A percentile compares a stretch with the other conserved stretches of the same genome.
These are phyloP conservation scores for Boletus subparvulus DNA, from an alignment of 768 basidiomycete genomes.

Conservation along the genomic window DNA sequence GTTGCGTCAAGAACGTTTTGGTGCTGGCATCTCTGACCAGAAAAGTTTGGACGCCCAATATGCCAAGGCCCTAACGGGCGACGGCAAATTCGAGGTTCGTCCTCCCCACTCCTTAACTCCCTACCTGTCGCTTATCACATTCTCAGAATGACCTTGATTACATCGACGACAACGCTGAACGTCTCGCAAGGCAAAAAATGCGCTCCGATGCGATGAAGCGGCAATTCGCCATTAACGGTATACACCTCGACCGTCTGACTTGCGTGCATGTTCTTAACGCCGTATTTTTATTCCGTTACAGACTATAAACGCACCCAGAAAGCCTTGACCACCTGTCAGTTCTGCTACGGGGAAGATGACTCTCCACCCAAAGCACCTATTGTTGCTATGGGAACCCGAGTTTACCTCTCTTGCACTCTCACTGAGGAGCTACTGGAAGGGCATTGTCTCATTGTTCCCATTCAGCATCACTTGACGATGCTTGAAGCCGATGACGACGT, in stretches of 20 bases:
- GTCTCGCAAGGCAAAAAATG: slow-evolving; percentile 91
- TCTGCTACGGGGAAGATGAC: slow-evolving; percentile 94
- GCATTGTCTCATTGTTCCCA: slow-evolving; percentile 93
- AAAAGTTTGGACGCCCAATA: slow-evolving; percentile 90
- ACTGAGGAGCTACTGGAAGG: slow-evolving; percentile 88
- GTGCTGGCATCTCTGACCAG: slow-evolving; percentile 86
- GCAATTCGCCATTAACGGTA: slow-evolving; percentile 94
- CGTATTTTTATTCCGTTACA: slow-evolving; percentile 29
- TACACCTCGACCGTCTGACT: slow-evolving; percentile 14
- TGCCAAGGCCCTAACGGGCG: slow-evolving; percentile 82
- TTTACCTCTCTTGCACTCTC: slow-evolving; percentile 86
- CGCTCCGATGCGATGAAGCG: slow-evolving; percentile 95
- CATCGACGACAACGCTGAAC: slow-evolving; percentile 95
- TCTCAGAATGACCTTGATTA: slow-evolving; percentile 84
- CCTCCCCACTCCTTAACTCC: not conserved
- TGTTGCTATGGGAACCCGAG: slow-evolving; percentile 86
- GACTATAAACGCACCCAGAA: slow-evolving; percentile 96
- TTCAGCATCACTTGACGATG: slow-evolving; percentile 89
- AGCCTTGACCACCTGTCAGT: slow-evolving; percentile 78
- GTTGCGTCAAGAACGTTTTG: slow-evolving; percentile 88
- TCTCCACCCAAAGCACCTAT: slow-evolving; percentile 83
- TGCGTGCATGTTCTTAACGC: not conserved
- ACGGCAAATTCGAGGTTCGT: slow-evolving; percentile 81
- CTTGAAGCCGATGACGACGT: slow-evolving; percentile 96
- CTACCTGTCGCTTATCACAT: not conserved